Conservation (phyloP, 495 filamentous ascomycete genomes). For the Penicillium dipodomyicola region DNA sequence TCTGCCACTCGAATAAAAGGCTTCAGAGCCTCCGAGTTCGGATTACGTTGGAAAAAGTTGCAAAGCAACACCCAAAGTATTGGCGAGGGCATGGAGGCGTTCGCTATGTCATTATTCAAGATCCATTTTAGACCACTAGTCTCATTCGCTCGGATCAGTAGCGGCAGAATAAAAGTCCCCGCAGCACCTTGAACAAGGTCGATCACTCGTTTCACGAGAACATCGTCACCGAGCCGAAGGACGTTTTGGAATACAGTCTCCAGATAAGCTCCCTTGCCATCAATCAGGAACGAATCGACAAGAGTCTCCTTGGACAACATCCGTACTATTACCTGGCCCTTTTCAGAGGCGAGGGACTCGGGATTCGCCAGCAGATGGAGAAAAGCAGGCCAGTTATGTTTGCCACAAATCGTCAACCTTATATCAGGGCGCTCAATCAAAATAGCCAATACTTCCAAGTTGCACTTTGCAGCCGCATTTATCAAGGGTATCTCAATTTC, state of each 20-base stretch:
- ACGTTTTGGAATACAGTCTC: neutral
- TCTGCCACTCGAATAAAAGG: neutral
- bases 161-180: neutral
- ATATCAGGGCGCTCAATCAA: neutral
- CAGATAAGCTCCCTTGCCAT: neutral
- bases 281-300: neutral
- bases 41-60: neutral
- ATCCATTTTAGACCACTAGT: neutral
- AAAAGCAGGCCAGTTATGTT: constrained; percentile 1
- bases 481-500: constrained; percentile 1
- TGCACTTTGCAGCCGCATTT: neutral
- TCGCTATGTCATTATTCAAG: neutral
- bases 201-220: neutral
- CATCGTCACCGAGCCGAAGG: neutral
- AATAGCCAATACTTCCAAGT: neutral
- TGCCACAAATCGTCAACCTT: neutral
- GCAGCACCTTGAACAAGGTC: neutral
- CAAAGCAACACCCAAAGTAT: constrained; percentile 3
- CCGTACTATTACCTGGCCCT: neutral
- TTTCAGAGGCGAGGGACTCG: neutral
- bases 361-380: constrained; percentile 2
- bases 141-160: neutral
- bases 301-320: neutral
- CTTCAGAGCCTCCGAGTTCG: neutral
- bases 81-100: neutral